These are phyloP conservation scores for Musa itinerans DNA, from an alignment of 176 grass and related monocot genomes.

Conservation along the genomic window DNA sequence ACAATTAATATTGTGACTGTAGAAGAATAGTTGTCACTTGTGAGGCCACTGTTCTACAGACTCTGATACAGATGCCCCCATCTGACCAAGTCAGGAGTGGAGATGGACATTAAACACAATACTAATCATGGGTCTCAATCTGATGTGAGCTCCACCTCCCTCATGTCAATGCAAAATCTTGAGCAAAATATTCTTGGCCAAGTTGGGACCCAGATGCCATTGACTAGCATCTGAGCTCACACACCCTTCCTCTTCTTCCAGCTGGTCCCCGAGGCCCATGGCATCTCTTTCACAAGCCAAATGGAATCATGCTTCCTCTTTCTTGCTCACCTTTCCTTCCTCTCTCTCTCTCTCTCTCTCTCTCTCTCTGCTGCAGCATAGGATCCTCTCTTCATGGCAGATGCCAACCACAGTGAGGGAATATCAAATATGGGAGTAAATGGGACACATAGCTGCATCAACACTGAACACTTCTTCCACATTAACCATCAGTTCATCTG, in stretches of 20 bases:
- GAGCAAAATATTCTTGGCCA: conserved; percentile 1
- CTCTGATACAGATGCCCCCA: not conserved
- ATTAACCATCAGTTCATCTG: conserved; percentile 6
- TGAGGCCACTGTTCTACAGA: too few species aligned
- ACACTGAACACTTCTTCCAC: not conserved
- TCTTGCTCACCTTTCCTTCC: not conserved
- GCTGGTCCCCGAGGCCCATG: not conserved
- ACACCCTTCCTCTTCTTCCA: not conserved
- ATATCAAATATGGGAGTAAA: not conserved
- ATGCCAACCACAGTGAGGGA: not conserved
- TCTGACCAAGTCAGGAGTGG: not conserved
- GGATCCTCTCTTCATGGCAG: conserved; percentile 1
- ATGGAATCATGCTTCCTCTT: conserved; percentile 8
- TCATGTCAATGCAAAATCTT: conserved; percentile 13
- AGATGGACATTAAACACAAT: not conserved
- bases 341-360: not conserved
- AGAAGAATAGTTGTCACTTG: too few species aligned
- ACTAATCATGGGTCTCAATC: conserved; percentile 1
- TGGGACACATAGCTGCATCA: not conserved
- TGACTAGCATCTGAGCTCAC: not conserved
- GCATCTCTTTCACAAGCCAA: conserved; percentile 11
- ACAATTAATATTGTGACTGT: too few species aligned
- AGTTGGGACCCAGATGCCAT: not conserved
- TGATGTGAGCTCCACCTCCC: conserved; percentile 6
- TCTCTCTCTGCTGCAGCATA: not conserved